Evolutionary conservation across 495 filamentous ascomycete genomes (phyloP), one percentile per base, ranked within the genome.

Genomic region (Cercophora samala): DNA sequence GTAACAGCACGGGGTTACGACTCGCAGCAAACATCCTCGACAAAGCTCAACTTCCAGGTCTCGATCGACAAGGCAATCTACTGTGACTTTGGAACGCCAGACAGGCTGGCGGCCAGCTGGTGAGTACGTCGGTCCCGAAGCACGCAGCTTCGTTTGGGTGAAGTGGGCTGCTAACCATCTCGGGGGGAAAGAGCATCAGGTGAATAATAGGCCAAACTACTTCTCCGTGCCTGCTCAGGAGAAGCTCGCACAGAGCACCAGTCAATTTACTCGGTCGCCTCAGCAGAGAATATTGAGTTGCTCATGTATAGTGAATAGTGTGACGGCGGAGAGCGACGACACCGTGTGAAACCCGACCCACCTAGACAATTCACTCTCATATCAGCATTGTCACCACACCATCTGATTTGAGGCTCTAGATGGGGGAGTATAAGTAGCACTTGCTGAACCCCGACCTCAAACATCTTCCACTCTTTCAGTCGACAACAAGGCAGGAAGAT

Each of bases 241-340:
- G 37, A 11, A 17, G 37, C 2, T 46, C 37, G 37, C 37, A 46
- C 37, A 46, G 2, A 46, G 37, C 37, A 46, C 37, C 37, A 46
- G 15, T 46, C 37, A 46, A 46, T 46, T 46, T 46, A 46, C 37
- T 46, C 37, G 37, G 37, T 18, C 37, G 37, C 37, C 37, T 46
- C 9, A 46, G 11, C n/a, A 56, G 53, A 56, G 53, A 18, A 9
- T 18, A 56, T 19, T 19, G 53, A 23, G 53, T 19, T 18, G 52
- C 52, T 11, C n/a, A 8, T 56, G 5, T 19, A 56, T 22, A 56
- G 53, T 23, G 53, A 56, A 56, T 56, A 56, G 53, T 56, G 53
- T 46, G 53, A 46, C 56, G 46, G 46, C 46, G 51, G n/a, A 58
- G 22, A 8, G 26, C 63, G 60, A 58, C 62, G 9, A 23, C 22